Conservation (phyloP, 1,284 basidiomycete genomes). For the Cystobasidiaceae sp. region DNA sequence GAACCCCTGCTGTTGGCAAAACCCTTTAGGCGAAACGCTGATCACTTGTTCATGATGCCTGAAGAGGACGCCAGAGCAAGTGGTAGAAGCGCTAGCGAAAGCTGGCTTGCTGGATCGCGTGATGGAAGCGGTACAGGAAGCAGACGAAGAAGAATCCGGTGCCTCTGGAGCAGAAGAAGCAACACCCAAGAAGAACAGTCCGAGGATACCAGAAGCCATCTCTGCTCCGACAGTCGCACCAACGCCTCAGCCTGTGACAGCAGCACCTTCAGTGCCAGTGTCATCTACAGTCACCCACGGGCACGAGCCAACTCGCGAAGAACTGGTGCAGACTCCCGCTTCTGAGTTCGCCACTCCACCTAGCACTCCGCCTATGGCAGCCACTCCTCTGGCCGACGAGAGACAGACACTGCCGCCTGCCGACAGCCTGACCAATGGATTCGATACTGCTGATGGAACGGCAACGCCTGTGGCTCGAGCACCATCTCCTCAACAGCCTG, state of each 20-base stretch:
- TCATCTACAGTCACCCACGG: neutral
- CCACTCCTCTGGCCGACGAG: no score
- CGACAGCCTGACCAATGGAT: no score
- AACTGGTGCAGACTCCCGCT: conserved; percentile 8
- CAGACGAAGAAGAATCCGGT: conserved; percentile 20
- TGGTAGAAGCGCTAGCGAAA: conserved; percentile 22
- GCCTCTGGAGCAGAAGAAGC: neutral
- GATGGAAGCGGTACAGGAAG: conserved; percentile 30
- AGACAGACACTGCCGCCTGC: no score
- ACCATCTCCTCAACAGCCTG: no score
- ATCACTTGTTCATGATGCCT: neutral
- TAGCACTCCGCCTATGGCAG: conserved; percentile 1
- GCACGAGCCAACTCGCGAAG: conserved; percentile 1
- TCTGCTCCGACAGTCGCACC: no score
- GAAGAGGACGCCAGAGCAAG: conserved; percentile 25
- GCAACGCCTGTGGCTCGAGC: no score
- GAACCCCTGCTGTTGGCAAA: neutral
- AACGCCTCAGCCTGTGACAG: no score
- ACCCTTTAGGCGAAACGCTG: neutral
- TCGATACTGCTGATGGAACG: no score
- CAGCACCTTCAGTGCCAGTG: no score
- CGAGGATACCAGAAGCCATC: no score
- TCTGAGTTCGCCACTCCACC: conserved; percentile 14
- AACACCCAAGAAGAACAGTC: no score
- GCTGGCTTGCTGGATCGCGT: conserved; percentile 30